Evolutionary conservation across 169 alveolate genomes (phyloP).

Genomic region (Babesia ovis): DNA sequence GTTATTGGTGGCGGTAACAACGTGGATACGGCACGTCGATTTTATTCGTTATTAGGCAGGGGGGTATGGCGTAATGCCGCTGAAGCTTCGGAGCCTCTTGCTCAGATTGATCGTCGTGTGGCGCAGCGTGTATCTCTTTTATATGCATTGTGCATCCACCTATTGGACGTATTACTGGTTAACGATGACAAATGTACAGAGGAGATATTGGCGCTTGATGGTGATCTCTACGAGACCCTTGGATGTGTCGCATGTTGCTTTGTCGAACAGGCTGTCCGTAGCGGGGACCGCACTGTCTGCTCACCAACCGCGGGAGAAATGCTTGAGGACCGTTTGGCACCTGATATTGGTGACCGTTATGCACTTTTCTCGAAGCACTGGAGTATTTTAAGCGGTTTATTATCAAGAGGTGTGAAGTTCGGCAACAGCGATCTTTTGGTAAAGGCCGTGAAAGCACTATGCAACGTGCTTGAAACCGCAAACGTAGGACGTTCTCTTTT

Average conservation of each 20-base stretch:
- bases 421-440: conserved; percentile 27
- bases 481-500: conserved; percentile 21
- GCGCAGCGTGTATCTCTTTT: conserved; percentile 38
- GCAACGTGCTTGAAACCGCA: conserved; percentile 19
- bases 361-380: conserved; percentile 50
- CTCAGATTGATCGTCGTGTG: conserved; percentile 28
- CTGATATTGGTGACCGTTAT: conserved; percentile 16
- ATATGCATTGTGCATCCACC: conserved; percentile 20
- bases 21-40: conserved; percentile 28
- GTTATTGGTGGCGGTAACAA: background rate
- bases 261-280: conserved; percentile 19
- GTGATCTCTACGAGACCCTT: conserved; percentile 1
- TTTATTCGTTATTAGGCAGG: conserved; percentile 9
- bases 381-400: conserved; percentile 44
- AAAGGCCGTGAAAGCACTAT: conserved; percentile 39
- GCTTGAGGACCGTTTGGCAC: conserved; percentile 35
- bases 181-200: background rate
- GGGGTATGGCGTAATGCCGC: conserved; percentile 14
- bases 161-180: conserved; percentile 20
- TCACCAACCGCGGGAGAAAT: background rate
- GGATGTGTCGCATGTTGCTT: conserved; percentile 29
- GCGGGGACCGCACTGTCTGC: conserved; percentile 18
- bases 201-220: background rate
- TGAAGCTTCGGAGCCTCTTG: conserved; percentile 4
- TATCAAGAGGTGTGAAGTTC: conserved; percentile 26